Base-by-base conservation (phyloP, 192 early-diverging fungal genomes). In the Backusella macrospora region DNA sequence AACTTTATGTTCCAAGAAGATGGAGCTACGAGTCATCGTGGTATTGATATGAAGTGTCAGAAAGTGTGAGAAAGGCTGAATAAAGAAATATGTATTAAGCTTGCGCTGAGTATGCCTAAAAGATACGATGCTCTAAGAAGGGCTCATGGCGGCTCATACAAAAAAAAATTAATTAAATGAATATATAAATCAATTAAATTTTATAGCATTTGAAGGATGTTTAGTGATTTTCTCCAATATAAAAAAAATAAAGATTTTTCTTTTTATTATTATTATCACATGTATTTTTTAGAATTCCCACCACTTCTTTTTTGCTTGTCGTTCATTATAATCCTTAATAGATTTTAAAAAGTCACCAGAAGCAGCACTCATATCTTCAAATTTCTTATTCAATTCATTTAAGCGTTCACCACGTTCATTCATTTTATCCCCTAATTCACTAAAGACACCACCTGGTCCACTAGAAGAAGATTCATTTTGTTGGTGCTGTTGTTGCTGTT, bases 361-460 rank as follows among this genome's bases (percentile, higher is more conserved):
- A 3, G 87, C 79, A 39, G 85, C 79, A 49, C 44, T 80, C 74
- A 92, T 81, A 46, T 90, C 89, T 12, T 76, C 73, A 65, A 90
- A 86, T 73, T 88, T 91, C 16, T 84, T 59, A 45, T 88, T 84
- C 38, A 94, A 68, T 42, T 89, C 68, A 3, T 78, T 70, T 34
- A 94, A 74, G 42, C 78, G 75, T 71, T 94, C 87, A 14, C 91
- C 89, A 49, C 92, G 86, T 70, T 94, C 92, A 75, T 89, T 89
- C 49, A 94, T 67, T 16, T 75, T 72, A 40, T 78, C 55, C 7
- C 71, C 67, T 7, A 82, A 74, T 68, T 82, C 80, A 40, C 62
- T 29, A 66, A 82, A 82, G n/a, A 77, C 65, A 55, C 73, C 73
- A 40, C 52, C 44, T 8, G 45, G 44, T 16, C 71, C 45, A 40